Conservation (phyloP, 2,329 filamentous ascomycete species). For the Microdochium trichocladiopsis region DNA sequence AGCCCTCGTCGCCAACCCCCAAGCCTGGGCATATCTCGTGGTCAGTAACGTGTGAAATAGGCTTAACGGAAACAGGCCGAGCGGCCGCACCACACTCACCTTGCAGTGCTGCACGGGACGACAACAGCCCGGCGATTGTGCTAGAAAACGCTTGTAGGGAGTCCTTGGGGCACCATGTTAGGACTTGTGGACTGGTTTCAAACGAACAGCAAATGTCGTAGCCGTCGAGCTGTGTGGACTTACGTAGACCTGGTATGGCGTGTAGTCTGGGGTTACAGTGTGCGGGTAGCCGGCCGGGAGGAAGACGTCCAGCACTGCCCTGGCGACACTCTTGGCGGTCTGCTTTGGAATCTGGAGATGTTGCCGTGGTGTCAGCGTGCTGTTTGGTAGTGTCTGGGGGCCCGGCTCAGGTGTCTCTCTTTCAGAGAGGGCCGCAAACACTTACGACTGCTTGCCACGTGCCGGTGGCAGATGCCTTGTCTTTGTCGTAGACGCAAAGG, state of each 20-base stretch:
- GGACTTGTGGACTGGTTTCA: too few species aligned
- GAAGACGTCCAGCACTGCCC: slow-evolving; percentile 60
- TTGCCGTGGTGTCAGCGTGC: neutral
- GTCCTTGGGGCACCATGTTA: slow-evolving; percentile 33
- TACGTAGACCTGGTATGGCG: slow-evolving; percentile 57
- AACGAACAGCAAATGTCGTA: too few species aligned
- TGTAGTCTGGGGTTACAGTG: slow-evolving; percentile 79
- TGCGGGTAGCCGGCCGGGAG: slow-evolving; percentile 83
- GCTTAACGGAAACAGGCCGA: too few species aligned
- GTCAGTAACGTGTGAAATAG: too few species aligned
- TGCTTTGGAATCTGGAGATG: slow-evolving; percentile 7
- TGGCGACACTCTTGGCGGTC: slow-evolving; percentile 15
- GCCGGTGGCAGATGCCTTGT: slow-evolving; percentile 44
- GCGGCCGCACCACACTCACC: slow-evolving; percentile 3
- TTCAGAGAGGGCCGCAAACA: neutral
- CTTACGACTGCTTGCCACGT: slow-evolving; percentile 4
- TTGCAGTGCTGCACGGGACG: slow-evolving; percentile 76
- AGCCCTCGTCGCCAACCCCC: slow-evolving; percentile 75
- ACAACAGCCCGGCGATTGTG: slow-evolving; percentile 71
- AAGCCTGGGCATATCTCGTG: slow-evolving; percentile 35
- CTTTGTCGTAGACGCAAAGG: slow-evolving; percentile 42
- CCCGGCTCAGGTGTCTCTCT: too few species aligned
- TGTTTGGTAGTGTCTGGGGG: neutral
- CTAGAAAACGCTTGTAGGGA: slow-evolving; percentile 80
- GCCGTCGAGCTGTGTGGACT: too few species aligned